Percentiles rank a stretch among this genome's conserved stretches.
Conservation (phyloP, 2,329 filamentous ascomycete genomes). For the Xylariaceae sp. region DNA sequence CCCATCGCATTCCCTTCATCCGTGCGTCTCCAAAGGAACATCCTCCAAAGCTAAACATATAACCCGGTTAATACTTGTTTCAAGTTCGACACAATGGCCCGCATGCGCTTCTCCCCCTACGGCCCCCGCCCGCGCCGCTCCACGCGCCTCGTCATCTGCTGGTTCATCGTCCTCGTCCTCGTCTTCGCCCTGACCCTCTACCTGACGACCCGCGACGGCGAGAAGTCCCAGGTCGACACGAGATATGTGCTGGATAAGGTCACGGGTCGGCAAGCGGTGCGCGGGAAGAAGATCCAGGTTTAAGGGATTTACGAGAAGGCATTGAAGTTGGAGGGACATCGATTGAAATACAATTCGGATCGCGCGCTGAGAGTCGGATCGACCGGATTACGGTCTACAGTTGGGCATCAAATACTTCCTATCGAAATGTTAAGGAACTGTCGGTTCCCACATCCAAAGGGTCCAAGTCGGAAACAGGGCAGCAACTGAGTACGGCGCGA, state of each 20-base stretch:
- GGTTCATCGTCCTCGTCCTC: conserved; percentile 27
- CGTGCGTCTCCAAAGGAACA: not conserved
- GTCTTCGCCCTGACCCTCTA: conserved; percentile 28
- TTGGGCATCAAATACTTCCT: too few relatives aligned
- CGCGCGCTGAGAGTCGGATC: too few relatives aligned
- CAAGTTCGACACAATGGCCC: conserved; percentile 4
- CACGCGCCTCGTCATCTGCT: conserved; percentile 25
- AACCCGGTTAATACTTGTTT: not conserved
- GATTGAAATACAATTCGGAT: too few relatives aligned
- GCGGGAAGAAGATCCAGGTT: conserved; percentile 14
- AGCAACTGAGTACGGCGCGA: not conserved
- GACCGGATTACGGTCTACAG: too few relatives aligned
- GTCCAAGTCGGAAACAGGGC: not conserved
- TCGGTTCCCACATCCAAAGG: too few relatives aligned
- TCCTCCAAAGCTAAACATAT: not conserved
- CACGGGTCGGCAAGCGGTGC: conserved; percentile 8
- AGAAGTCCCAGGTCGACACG: conserved; percentile 16
- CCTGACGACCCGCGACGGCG: conserved; percentile 24
- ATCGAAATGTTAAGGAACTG: too few relatives aligned
- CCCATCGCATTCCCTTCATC: too few relatives aligned
- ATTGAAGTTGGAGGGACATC: too few relatives aligned
- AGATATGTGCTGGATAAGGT: conserved; percentile 20
- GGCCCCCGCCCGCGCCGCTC: conserved; percentile 28
- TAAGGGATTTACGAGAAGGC: not conserved
- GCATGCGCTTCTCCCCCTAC: conserved; percentile 29